These are phyloP conservation scores for Prunus mume DNA, from an alignment of 306 rosid species.

Conservation along the genomic window DNA sequence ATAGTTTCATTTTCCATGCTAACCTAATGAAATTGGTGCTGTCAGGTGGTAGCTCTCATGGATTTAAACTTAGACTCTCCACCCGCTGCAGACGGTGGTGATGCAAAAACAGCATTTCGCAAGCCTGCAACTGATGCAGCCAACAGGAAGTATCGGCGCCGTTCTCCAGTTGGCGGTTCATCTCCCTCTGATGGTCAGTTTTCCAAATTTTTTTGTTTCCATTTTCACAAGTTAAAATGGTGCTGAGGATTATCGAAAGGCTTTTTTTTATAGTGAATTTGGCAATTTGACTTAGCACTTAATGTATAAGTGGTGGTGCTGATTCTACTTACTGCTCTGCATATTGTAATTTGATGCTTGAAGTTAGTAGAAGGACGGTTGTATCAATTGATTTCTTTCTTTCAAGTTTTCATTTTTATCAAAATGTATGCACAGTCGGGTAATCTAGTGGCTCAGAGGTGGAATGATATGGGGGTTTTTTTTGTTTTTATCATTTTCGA, in stretches of 20 bases:
- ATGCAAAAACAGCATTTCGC: conserved; percentile 57
- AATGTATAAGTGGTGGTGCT: background rate
- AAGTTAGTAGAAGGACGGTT: background rate
- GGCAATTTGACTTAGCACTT: background rate
- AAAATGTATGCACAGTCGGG: background rate
- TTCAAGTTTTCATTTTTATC: background rate
- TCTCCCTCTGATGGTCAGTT: conserved; percentile 72
- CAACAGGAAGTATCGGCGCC: conserved; percentile 76
- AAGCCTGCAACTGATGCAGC: conserved; percentile 67
- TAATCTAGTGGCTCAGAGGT: background rate
- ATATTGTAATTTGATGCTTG: too few relatives aligned
- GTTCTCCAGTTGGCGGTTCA: conserved; percentile 60
- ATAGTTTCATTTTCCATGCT: background rate
- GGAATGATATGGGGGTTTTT: background rate
- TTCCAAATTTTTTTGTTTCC: conserved; percentile 21
- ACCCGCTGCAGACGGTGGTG: conserved; percentile 28
- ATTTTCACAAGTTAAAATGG: conserved; percentile 18
- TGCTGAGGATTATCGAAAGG: background rate
- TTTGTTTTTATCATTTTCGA: background rate
- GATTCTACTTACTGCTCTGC: background rate
- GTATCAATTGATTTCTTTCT: background rate
- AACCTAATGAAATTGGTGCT: conserved; percentile 10
- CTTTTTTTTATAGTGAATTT: background rate
- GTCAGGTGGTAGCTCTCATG: conserved; percentile 44
- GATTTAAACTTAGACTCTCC: conserved; percentile 40